These are phyloP conservation scores for Beauveria varroae DNA, from an alignment of 2,329 filamentous ascomycete species.

Conservation along the genomic window DNA sequence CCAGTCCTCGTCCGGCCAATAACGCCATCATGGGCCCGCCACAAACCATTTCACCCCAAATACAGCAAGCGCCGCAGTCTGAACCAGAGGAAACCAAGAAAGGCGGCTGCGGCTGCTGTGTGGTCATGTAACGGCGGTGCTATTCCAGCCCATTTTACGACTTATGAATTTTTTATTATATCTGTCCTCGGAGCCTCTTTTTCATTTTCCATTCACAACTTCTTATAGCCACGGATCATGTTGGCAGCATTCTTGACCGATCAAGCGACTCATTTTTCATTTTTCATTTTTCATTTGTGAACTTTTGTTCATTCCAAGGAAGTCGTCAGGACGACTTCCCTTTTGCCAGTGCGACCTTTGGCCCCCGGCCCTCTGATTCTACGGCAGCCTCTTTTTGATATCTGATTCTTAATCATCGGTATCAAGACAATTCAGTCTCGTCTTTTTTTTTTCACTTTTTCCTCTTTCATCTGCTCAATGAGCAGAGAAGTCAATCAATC, in stretches of 20 bases:
- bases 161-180: constrained; percentile 16
- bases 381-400: neutral
- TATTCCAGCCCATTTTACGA: constrained; percentile 14
- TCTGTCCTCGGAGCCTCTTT: constrained; percentile 10
- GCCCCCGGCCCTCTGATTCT: neutral
- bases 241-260: neutral
- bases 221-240: constrained; percentile 1
- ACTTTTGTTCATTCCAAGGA: constrained; percentile 1
- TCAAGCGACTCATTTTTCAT: constrained; percentile 4
- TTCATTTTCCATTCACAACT: neutral
- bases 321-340: neutral
- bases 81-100: constrained; percentile 29
- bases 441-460: neutral
- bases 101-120: constrained; percentile 42
- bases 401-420: constrained; percentile 1
- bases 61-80: constrained; percentile 14
- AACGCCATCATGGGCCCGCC: constrained; percentile 21
- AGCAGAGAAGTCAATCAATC: neutral
- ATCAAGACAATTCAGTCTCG: neutral
- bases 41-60: constrained; percentile 16
- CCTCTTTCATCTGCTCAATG: neutral
- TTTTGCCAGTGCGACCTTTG: neutral
- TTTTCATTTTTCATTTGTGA: constrained; percentile 11
- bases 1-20: constrained; percentile 38
- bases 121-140: constrained; percentile 36